These are phyloP conservation scores for Beta lomatogona DNA, from an alignment of 179 eudicot genomes.

Conservation along the genomic window DNA sequence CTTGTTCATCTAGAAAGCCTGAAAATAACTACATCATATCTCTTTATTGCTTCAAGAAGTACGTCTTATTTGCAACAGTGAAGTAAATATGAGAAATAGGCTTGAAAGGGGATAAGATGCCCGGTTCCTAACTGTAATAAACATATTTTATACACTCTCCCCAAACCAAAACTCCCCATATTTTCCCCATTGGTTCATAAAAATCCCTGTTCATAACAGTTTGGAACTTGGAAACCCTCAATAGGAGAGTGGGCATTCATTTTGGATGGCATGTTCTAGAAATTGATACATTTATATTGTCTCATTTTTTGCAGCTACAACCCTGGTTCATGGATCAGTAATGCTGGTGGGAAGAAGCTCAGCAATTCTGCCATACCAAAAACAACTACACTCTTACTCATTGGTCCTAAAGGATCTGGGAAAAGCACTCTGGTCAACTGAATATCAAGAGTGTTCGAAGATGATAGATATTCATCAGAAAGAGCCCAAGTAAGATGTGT, in stretches of 20 bases:
- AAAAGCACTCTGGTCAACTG: slow-evolving; percentile 83
- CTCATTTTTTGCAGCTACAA: slow-evolving; percentile 50
- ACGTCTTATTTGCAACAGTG: not conserved
- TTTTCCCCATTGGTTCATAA: no score
- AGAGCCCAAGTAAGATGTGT: slow-evolving; percentile 78
- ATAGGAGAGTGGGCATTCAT: not conserved
- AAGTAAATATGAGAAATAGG: not conserved
- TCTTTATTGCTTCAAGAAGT: not conserved
- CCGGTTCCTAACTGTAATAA: no score
- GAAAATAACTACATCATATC: no score
- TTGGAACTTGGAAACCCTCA: no score
- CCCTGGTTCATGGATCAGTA: slow-evolving; percentile 77
- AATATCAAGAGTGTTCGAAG: slow-evolving; percentile 73
- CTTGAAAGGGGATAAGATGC: not conserved
- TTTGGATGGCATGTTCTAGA: not conserved
- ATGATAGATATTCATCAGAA: slow-evolving; percentile 61
- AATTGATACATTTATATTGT: not conserved
- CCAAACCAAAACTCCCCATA: no score
- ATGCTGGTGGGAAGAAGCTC: slow-evolving; percentile 40
- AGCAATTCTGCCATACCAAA: slow-evolving; percentile 53
- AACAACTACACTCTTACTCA: slow-evolving; percentile 58
- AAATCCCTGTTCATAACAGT: no score
- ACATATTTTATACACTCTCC: no score
- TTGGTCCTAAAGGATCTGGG: slow-evolving; percentile 86
- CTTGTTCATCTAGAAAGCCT: no score